Conservation (phyloP, 192 early-diverging fungal species). For the Mortierella hygrophila region DNA sequence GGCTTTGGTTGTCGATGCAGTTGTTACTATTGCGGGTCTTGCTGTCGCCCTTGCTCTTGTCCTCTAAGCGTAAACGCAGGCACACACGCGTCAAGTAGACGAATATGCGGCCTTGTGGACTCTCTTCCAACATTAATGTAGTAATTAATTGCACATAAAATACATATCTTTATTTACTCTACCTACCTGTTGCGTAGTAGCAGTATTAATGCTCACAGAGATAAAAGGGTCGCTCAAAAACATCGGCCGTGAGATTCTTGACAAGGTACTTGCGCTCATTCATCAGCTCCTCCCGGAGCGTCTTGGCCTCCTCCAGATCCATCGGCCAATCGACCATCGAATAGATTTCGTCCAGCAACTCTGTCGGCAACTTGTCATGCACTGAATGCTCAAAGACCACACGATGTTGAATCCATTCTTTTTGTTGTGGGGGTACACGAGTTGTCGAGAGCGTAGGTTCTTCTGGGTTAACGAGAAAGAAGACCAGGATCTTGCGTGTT, state of each 20-base stretch:
- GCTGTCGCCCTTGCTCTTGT: background rate
- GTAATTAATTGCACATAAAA: no score
- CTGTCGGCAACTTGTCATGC: conserved; percentile 5
- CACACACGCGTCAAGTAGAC: no score
- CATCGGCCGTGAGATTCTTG: background rate
- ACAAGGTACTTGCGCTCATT: conserved; percentile 22
- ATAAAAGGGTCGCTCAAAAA: conserved; percentile 26
- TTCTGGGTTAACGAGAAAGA: conserved; percentile 79
- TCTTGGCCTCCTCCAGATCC: conserved; percentile 3
- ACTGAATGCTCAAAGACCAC: background rate
- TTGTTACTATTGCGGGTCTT: background rate
- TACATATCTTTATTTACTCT: no score
- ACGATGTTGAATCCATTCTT: conserved; percentile 22
- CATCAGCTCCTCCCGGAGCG: conserved; percentile 21
- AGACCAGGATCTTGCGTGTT: conserved; percentile 73
- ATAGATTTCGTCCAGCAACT: conserved; percentile 12
- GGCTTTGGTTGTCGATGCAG: background rate
- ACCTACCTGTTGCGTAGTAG: no score
- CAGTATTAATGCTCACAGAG: conserved; percentile 24
- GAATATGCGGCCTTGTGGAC: no score
- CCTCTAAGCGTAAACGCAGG: background rate
- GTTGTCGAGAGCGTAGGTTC: conserved; percentile 66
- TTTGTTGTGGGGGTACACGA: conserved; percentile 75
- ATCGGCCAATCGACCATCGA: conserved; percentile 23
- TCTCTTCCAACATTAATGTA: no score